These are phyloP conservation scores for Pugionium cornutum DNA, from an alignment of 345 rosid genomes.

Conservation along the genomic window DNA sequence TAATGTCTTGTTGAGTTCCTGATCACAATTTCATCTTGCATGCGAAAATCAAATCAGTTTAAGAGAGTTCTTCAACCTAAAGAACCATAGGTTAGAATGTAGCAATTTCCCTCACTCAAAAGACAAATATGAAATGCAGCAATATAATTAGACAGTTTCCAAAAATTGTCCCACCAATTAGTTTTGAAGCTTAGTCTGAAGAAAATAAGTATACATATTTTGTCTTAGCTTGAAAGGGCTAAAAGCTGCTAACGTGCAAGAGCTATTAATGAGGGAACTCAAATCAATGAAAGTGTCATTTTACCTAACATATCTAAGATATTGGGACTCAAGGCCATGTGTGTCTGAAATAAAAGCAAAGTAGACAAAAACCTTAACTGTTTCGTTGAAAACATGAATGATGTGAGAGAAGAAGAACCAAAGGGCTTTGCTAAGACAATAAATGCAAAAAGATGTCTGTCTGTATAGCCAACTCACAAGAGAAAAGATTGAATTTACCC, in stretches of 20 bases:
- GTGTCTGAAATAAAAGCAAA: constrained; percentile 18
- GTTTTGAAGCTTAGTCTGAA: constrained; percentile 18
- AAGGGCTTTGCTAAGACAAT: constrained; percentile 18
- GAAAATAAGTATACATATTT: constrained; percentile 9
- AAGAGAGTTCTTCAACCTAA: neutral
- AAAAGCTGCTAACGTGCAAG: neutral
- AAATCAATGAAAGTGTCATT: constrained; percentile 27
- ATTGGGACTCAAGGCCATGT: constrained; percentile 33
- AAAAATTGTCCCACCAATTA: constrained; percentile 16
- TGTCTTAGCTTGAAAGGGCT: constrained; percentile 27
- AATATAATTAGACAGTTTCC: constrained; percentile 19
- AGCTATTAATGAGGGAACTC: constrained; percentile 34
- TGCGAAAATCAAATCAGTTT: constrained; percentile 1
- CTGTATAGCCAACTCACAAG: constrained; percentile 34
- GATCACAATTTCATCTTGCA: constrained; percentile 19
- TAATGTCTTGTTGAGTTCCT: constrained; percentile 15
- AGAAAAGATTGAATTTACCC: constrained; percentile 4
- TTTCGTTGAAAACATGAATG: constrained; percentile 27
- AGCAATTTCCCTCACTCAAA: neutral
- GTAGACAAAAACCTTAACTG: constrained; percentile 34
- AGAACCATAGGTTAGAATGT: neutral
- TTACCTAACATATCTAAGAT: constrained; percentile 38
- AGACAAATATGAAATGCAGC: constrained; percentile 28
- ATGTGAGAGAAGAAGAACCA: constrained; percentile 28
- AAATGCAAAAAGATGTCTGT: constrained; percentile 30